Conservation (phyloP, 371 early-diverging fungal genomes). For the Syncephalis fuscata region DNA sequence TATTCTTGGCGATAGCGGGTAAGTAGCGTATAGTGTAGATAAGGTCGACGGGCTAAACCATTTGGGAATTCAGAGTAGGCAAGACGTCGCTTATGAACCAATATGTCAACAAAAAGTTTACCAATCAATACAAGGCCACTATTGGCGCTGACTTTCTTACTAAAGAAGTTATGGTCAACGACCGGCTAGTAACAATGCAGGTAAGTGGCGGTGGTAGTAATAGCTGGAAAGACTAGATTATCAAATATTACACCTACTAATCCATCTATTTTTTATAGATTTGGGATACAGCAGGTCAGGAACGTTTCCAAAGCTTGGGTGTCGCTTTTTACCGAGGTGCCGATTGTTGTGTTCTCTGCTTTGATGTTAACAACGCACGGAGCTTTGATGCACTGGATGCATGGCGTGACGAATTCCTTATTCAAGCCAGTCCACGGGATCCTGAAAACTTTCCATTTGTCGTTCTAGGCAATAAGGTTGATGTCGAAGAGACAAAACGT, state of each 20-base stretch:
- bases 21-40: constrained; percentile 8
- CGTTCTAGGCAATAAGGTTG: constrained; percentile 96
- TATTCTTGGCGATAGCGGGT: constrained; percentile 85
- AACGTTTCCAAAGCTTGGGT: constrained; percentile 95
- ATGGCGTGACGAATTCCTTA: constrained; percentile 95
- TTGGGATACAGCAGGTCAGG: constrained; percentile 94
- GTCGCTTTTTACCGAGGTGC: constrained; percentile 97
- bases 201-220: constrained; percentile 29
- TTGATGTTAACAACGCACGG: constrained; percentile 90
- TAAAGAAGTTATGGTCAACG: constrained; percentile 90
- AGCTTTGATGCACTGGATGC: constrained; percentile 91
- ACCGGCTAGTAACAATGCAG: constrained; percentile 82
- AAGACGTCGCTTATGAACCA: constrained; percentile 98
- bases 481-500: constrained; percentile 71
- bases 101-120: constrained; percentile 97
- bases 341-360: constrained; percentile 97
- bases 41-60: not conserved
- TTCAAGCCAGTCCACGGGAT: constrained; percentile 85
- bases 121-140: constrained; percentile 97
- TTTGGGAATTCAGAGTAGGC: constrained; percentile 48
- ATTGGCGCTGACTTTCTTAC: constrained; percentile 99
- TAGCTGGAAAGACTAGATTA: not conserved
- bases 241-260: not conserved
- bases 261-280: constrained; percentile 24
- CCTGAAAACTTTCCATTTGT: constrained; percentile 97